Evolutionary conservation across 2,329 filamentous ascomycete genomes (phyloP).

Genomic region (Sarocladium kiliense): DNA sequence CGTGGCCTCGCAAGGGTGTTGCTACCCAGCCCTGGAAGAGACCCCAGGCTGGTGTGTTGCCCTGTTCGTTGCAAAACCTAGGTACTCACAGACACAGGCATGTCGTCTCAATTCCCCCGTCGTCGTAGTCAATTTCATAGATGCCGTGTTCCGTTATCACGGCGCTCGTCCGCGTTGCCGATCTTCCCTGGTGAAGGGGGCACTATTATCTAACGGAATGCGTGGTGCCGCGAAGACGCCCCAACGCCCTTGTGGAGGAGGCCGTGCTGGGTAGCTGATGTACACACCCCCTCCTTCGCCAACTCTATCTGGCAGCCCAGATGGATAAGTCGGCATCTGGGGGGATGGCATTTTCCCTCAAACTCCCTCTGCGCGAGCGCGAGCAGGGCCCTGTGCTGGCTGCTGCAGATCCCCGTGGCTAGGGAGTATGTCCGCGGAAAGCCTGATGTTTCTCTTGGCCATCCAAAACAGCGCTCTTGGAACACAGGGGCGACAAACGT

Average conservation of each 20-base stretch:
- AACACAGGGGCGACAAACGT: no score
- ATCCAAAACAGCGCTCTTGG: no score
- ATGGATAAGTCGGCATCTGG: constrained; percentile 8
- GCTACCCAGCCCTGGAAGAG: neutral
- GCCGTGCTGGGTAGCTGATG: neutral
- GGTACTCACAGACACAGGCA: no score
- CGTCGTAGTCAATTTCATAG: neutral
- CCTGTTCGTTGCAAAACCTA: no score
- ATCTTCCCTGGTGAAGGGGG: neutral
- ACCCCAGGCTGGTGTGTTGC: no score
- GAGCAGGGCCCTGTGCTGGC: neutral
- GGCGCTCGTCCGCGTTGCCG: neutral
- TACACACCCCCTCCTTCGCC: neutral
- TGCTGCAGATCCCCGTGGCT: neutral
- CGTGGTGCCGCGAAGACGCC: neutral
- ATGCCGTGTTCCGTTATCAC: neutral
- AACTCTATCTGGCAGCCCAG: constrained; percentile 4
- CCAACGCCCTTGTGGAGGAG: neutral
- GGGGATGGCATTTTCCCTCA: constrained; percentile 1
- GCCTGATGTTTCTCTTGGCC: neutral
- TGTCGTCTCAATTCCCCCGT: neutral
- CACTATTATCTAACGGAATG: constrained; percentile 6
- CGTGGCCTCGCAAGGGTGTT: neutral
- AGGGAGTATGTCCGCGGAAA: neutral
- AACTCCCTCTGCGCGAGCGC: neutral